phyloP scores from a whole-genome alignment of 2,329 filamentous ascomycete genomes.

The Aspergillus fructus region DNA sequence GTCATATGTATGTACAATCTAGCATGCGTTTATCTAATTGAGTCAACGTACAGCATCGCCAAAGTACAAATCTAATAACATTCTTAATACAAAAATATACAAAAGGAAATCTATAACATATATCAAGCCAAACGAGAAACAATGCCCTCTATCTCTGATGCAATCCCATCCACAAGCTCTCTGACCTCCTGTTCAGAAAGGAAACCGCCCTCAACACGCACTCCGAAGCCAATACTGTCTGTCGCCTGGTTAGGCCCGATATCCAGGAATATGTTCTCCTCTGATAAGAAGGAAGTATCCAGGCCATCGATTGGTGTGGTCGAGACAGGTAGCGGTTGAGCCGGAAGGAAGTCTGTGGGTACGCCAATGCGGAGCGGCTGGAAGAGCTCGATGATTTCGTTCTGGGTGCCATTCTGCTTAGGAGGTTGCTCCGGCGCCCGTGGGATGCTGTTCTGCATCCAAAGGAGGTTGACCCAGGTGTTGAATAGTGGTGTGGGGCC shows the following conservation, averaged over 20 bases:
- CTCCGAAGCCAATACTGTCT: conserved; percentile 27
- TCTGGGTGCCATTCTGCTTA: background rate
- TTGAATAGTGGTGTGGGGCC: conserved; percentile 26
- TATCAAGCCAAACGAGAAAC: background rate
- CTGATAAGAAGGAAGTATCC: conserved; percentile 24
- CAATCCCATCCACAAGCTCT: conserved; percentile 20
- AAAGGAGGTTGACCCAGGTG: conserved; percentile 34
- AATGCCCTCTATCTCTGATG: conserved; percentile 19
- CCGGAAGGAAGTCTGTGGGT: conserved; percentile 27
- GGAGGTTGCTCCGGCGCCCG: background rate
- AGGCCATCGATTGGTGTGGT: conserved; percentile 22
- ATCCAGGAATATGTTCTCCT: conserved; percentile 27
- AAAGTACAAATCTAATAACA: background rate
- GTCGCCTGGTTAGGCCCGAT: conserved; percentile 25
- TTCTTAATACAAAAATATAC: background rate
- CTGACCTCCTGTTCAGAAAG: conserved; percentile 19
- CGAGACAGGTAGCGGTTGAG: conserved; percentile 7
- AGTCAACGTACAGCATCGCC: too few species aligned
- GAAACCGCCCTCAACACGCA: conserved; percentile 27
- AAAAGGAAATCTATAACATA: background rate
- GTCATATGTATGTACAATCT: too few species aligned
- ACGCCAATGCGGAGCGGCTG: conserved; percentile 24
- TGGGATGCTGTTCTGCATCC: conserved; percentile 21
- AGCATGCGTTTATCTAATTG: too few species aligned
- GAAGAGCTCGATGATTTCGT: conserved; percentile 13